phyloP scores from a whole-genome alignment of 495 filamentous ascomycete species.

The Hyaloscypha hepaticicola region DNA sequence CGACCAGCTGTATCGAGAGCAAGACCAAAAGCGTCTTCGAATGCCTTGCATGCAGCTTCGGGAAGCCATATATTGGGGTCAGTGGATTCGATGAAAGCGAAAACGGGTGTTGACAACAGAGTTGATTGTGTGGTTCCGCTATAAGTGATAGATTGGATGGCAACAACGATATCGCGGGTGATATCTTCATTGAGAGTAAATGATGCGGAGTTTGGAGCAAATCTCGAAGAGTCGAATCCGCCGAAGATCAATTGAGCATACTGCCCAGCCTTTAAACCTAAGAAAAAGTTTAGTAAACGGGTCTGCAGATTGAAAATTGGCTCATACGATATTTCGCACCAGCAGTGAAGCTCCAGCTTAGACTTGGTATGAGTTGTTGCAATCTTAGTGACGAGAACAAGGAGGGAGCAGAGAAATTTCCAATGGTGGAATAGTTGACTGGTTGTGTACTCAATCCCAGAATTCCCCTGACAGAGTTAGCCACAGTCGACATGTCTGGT shows the following conservation, averaged over 20 bases:
- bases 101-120: constrained; percentile 35
- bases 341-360: constrained; percentile 58
- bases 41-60: constrained; percentile 46
- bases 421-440: constrained; percentile 37
- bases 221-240: constrained; percentile 53
- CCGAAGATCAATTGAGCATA: constrained; percentile 54
- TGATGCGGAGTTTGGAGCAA: constrained; percentile 44
- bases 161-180: constrained; percentile 47
- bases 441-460: constrained; percentile 24
- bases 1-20: constrained; percentile 45
- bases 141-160: constrained; percentile 46
- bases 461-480: constrained; percentile 26
- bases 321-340: constrained; percentile 50
- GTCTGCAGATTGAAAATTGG: background rate
- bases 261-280: constrained; percentile 47
- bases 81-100: constrained; percentile 53
- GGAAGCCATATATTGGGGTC: constrained; percentile 58
- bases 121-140: constrained; percentile 19
- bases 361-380: constrained; percentile 47
- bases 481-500: background rate
- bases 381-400: constrained; percentile 49
- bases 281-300: background rate
- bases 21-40: constrained; percentile 54
- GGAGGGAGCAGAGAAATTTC: constrained; percentile 39
- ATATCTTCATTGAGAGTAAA: constrained; percentile 44